These are phyloP conservation scores for Kondoa malvinella DNA, from an alignment of 768 basidiomycete genomes.

Conservation along the genomic window DNA sequence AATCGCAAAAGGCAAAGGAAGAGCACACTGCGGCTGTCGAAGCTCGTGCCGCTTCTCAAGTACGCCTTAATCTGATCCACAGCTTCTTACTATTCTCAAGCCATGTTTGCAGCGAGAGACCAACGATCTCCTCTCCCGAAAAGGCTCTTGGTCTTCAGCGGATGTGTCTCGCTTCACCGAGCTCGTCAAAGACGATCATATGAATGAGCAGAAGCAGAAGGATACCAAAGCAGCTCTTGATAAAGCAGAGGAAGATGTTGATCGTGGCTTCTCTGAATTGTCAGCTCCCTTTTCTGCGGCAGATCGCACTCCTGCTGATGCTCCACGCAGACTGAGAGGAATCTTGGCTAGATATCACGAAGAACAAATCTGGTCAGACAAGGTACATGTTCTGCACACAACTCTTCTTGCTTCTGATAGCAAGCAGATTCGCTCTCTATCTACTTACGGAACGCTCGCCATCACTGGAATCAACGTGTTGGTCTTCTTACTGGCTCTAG, in stretches of 20 bases:
- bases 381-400: conserved; percentile 31
- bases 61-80: neutral
- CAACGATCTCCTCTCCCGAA: conserved; percentile 84
- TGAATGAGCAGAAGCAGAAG: conserved; percentile 60
- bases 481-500: conserved; percentile 75
- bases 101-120: conserved; percentile 67
- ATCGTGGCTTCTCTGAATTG: conserved; percentile 51
- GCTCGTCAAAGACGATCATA: conserved; percentile 77
- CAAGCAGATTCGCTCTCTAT: conserved; percentile 59
- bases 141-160: conserved; percentile 73
- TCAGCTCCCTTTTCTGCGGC: neutral
- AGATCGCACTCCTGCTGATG: conserved; percentile 16
- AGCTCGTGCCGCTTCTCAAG: conserved; percentile 8
- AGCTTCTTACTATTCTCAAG: neutral
- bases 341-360: conserved; percentile 85
- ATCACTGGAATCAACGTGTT: conserved; percentile 73
- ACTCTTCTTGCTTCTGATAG: neutral
- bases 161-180: conserved; percentile 78
- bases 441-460: conserved; percentile 77
- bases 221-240: conserved; percentile 51
- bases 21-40: conserved; percentile 57
- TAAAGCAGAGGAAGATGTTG: conserved; percentile 59
- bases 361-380: conserved; percentile 98
- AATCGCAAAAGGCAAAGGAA: conserved; percentile 53
- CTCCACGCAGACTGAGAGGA: conserved; percentile 53